phyloP scores from a whole-genome alignment of 1,284 basidiomycete species.

The Ustilago xerochloae region DNA sequence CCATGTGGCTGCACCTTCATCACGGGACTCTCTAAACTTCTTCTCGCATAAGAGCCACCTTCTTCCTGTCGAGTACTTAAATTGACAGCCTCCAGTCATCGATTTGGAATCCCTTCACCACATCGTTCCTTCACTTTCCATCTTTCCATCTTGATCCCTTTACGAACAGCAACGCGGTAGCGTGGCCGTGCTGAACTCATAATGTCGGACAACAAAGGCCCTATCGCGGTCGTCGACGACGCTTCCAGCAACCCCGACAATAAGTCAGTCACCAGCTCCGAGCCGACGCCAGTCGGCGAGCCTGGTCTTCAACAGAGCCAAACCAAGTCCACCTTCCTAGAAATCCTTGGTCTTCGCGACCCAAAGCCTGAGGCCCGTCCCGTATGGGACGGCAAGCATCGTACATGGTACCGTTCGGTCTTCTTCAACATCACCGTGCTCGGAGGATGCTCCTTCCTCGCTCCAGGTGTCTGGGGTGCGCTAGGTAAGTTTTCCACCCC shows the following conservation, averaged over 20 bases:
- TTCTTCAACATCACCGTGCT: slow-evolving; percentile 64
- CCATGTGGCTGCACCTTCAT: slow-evolving; percentile 3
- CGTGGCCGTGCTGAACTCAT: no score
- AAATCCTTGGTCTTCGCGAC: slow-evolving; percentile 38
- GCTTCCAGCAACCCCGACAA: slow-evolving; percentile 15
- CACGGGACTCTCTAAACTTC: no score
- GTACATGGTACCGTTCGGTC: slow-evolving; percentile 50
- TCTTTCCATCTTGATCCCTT: neutral
- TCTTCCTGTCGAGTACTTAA: no score
- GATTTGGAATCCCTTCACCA: neutral
- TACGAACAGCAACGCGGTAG: no score
- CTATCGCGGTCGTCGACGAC: slow-evolving; percentile 9
- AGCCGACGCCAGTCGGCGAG: neutral
- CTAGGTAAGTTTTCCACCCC: slow-evolving; percentile 42
- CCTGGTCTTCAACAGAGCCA: neutral
- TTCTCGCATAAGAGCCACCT: neutral
- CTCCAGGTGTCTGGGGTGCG: slow-evolving; percentile 68
- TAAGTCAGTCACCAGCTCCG: slow-evolving; percentile 22
- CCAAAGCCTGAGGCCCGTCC: slow-evolving; percentile 35
- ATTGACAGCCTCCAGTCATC: no score
- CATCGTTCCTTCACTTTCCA: neutral
- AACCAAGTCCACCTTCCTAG: slow-evolving; percentile 24
- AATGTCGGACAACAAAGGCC: slow-evolving; percentile 12
- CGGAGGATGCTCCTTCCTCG: slow-evolving; percentile 66
- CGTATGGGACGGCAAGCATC: slow-evolving; percentile 32